Percentiles rank a stretch among this genome's conserved stretches.
These are phyloP conservation scores for Colletotrichum agaves DNA, from an alignment of 2,329 filamentous ascomycete genomes.

Conservation along the genomic window DNA sequence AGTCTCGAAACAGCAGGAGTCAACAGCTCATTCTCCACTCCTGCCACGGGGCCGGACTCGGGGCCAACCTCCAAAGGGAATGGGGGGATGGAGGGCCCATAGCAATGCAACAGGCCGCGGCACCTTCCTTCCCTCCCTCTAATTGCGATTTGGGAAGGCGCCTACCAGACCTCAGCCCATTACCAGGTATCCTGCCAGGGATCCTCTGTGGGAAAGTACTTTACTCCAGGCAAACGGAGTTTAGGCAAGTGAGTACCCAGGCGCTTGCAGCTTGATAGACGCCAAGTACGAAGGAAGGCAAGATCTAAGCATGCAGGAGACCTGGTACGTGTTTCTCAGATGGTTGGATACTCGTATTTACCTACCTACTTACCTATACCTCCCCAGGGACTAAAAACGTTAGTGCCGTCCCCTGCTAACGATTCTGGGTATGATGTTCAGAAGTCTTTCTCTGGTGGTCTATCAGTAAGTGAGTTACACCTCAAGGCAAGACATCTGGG, in stretches of 20 bases:
- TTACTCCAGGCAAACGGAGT: slow-evolving; percentile 22
- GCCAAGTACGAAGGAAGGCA: slow-evolving; percentile 3
- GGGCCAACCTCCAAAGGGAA: not conserved
- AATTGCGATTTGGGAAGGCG: slow-evolving; percentile 14
- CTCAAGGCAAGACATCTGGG: no score
- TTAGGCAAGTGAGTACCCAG: not conserved
- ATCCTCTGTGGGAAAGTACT: slow-evolving; percentile 10
- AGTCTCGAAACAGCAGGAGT: slow-evolving; percentile 36
- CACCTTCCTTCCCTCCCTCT: not conserved
- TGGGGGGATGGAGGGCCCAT: not conserved
- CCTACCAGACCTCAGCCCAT: slow-evolving; percentile 6
- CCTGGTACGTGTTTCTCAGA: slow-evolving; percentile 4
- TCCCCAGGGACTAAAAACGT: no score
- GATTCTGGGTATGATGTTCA: no score
- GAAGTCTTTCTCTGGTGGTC: no score
- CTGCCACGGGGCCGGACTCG: slow-evolving; percentile 15
- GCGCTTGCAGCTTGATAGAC: not conserved
- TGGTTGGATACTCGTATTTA: no score
- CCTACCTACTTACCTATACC: no score
- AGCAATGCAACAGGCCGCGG: slow-evolving; percentile 12
- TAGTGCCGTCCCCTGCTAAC: no score
- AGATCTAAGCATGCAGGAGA: slow-evolving; percentile 21
- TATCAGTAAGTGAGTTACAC: no score
- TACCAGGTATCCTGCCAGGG: slow-evolving; percentile 2
- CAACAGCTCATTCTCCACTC: slow-evolving; percentile 14